These are phyloP conservation scores for Schizothecium vesticola DNA, from an alignment of 495 filamentous ascomycete genomes.

Conservation along the genomic window DNA sequence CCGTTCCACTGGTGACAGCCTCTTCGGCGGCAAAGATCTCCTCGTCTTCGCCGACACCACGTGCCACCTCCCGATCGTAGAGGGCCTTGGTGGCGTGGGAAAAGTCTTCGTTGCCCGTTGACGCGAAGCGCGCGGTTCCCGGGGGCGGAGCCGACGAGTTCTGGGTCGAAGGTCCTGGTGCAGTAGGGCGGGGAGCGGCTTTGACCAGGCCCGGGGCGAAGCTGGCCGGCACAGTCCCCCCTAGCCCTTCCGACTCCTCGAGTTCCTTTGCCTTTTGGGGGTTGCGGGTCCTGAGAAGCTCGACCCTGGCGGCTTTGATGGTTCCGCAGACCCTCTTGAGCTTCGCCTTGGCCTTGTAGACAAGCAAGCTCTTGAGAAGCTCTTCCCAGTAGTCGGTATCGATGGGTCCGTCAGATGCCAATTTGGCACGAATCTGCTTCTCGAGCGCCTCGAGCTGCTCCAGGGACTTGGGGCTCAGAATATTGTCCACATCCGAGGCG, in stretches of 20 bases:
- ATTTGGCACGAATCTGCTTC: slow-evolving; percentile 73
- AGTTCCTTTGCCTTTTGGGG: slow-evolving; percentile 60
- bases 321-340: slow-evolving; percentile 74
- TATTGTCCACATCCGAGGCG: slow-evolving; percentile 77
- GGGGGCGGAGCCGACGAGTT: slow-evolving; percentile 40
- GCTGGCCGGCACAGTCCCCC: slow-evolving; percentile 11
- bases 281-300: slow-evolving; percentile 62
- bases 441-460: slow-evolving; percentile 81
- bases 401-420: slow-evolving; percentile 83
- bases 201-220: slow-evolving; percentile 17
- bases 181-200: slow-evolving; percentile 17
- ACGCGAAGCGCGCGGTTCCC: slow-evolving; percentile 66
- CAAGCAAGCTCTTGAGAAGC: slow-evolving; percentile 71
- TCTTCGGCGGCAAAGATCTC: slow-evolving; percentile 95
- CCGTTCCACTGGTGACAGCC: slow-evolving; percentile 56
- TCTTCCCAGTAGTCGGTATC: slow-evolving; percentile 98
- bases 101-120: slow-evolving; percentile 74
- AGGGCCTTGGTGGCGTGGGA: slow-evolving; percentile 86
- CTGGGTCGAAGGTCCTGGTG: slow-evolving; percentile 24
- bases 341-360: slow-evolving; percentile 89
- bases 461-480: slow-evolving; percentile 79
- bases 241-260: slow-evolving; percentile 27
- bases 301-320: slow-evolving; percentile 68
- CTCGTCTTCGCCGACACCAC: slow-evolving; percentile 87
- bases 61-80: slow-evolving; percentile 89